phyloP scores from a whole-genome alignment of 2,329 filamentous ascomycete genomes.

The Dactylellina sp. region DNA sequence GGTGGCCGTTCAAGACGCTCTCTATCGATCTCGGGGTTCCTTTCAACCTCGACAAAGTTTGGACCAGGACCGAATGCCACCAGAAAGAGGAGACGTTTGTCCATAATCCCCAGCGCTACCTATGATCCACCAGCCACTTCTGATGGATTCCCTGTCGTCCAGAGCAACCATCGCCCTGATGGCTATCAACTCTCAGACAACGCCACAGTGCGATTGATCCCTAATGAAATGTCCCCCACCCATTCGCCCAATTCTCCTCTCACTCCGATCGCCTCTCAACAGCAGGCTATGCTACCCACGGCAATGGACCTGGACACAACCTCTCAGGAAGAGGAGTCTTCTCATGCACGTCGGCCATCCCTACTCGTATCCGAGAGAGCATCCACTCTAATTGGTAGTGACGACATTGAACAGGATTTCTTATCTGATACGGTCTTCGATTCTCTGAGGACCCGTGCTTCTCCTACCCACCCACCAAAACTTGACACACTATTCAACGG shows the following conservation, averaged over 20 bases:
- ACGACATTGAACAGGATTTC: constrained; percentile 60
- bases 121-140: constrained; percentile 51
- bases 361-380: constrained; percentile 60
- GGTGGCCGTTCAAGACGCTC: constrained; percentile 49
- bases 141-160: constrained; percentile 38
- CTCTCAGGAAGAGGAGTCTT: constrained; percentile 54
- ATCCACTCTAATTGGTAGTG: constrained; percentile 61
- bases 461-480: constrained; percentile 55
- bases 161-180: constrained; percentile 20
- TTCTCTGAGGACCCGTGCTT: constrained; percentile 60
- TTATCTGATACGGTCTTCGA: constrained; percentile 61
- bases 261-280: constrained; percentile 46
- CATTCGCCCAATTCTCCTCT: constrained; percentile 42
- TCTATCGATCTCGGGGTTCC: constrained; percentile 50
- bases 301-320: constrained; percentile 55
- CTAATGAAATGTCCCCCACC: constrained; percentile 40
- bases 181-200: constrained; percentile 36
- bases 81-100: constrained; percentile 52
- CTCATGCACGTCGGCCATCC: constrained; percentile 57
- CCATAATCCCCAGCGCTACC: constrained; percentile 52
- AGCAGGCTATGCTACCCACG: constrained; percentile 28
- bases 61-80: constrained; percentile 44
- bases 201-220: constrained; percentile 47
- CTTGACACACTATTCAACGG: constrained; percentile 53
- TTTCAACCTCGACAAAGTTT: constrained; percentile 51